A percentile compares a stretch with the other conserved stretches of the same genome.
Evolutionary conservation across 192 early-diverging fungal genomes (phyloP).

Genomic region (Piromyces finnis): DNA sequence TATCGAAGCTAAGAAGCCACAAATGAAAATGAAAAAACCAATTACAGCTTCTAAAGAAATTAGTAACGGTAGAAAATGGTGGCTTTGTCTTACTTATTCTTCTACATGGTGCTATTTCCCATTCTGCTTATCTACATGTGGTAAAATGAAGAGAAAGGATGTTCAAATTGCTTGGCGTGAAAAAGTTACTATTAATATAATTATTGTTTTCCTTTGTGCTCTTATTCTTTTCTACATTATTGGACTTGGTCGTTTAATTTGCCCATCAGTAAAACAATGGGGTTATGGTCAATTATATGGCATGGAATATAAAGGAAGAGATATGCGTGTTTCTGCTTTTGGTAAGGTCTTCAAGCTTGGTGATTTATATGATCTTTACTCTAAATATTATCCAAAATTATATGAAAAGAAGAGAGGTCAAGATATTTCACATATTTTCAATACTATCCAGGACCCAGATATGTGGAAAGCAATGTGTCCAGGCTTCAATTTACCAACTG

Average conservation of each 20-base stretch:
- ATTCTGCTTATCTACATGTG: constrained; percentile 28
- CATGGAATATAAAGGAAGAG: neutral
- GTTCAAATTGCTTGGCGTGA: constrained; percentile 93
- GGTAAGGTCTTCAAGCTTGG: neutral
- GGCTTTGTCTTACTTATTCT: constrained; percentile 57
- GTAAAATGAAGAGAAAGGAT: constrained; percentile 70
- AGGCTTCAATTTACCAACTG: neutral
- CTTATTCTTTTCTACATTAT: constrained; percentile 80
- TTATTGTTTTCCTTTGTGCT: constrained; percentile 68
- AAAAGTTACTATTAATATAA: constrained; percentile 76
- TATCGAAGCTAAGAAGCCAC: neutral
- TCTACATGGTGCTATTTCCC: constrained; percentile 71
- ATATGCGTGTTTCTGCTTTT: neutral
- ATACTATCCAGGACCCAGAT: neutral
- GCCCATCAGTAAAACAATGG: constrained; percentile 42
- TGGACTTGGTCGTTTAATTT: constrained; percentile 56
- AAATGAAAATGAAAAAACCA: neutral
- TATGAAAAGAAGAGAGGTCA: neutral
- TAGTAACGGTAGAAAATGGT: constrained; percentile 9
- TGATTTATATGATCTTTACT: neutral
- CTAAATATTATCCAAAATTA: neutral
- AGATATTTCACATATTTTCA: neutral
- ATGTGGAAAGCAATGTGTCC: neutral
- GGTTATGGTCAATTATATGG: neutral
- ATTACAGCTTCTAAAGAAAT: neutral